phyloP scores from a whole-genome alignment of 179 eudicot species.

The Carnegiea gigantea region DNA sequence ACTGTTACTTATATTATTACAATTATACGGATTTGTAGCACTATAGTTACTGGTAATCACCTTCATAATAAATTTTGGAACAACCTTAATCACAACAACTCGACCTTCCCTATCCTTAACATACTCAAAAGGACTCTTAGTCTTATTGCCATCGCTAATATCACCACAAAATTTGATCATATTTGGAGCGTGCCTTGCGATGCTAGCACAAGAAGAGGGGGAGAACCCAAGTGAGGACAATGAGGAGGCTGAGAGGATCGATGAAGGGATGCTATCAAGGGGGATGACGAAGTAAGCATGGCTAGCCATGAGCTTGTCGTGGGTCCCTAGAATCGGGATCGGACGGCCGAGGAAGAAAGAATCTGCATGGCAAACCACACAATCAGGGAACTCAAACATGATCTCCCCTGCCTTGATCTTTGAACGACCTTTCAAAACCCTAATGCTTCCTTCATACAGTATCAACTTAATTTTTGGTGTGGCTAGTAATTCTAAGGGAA shows the following conservation, averaged over 20 bases:
- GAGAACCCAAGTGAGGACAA: constrained; percentile 41
- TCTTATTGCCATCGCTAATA: background rate
- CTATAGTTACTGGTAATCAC: constrained; percentile 30
- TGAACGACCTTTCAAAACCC: constrained; percentile 32
- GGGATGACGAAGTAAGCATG: constrained; percentile 76
- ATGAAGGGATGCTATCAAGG: constrained; percentile 46
- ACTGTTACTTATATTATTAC: background rate
- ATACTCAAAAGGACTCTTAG: constrained; percentile 61
- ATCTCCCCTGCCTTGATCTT: constrained; percentile 69
- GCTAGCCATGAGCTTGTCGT: constrained; percentile 53
- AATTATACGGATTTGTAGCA: background rate
- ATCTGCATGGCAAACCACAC: constrained; percentile 74
- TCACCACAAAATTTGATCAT: constrained; percentile 9
- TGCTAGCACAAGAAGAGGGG: constrained; percentile 31
- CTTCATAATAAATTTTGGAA: constrained; percentile 54
- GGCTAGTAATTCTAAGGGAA: background rate
- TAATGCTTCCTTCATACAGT: constrained; percentile 57
- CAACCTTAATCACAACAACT: constrained; percentile 63
- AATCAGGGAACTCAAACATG: constrained; percentile 88
- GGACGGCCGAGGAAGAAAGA: constrained; percentile 78
- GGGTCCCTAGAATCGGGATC: constrained; percentile 56
- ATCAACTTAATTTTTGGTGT: constrained; percentile 46
- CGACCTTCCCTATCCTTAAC: constrained; percentile 61
- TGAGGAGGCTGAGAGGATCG: constrained; percentile 53
- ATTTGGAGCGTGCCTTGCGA: background rate